Conservation (phyloP, 2,329 filamentous ascomycete genomes). For the Boeremia exigua region DNA sequence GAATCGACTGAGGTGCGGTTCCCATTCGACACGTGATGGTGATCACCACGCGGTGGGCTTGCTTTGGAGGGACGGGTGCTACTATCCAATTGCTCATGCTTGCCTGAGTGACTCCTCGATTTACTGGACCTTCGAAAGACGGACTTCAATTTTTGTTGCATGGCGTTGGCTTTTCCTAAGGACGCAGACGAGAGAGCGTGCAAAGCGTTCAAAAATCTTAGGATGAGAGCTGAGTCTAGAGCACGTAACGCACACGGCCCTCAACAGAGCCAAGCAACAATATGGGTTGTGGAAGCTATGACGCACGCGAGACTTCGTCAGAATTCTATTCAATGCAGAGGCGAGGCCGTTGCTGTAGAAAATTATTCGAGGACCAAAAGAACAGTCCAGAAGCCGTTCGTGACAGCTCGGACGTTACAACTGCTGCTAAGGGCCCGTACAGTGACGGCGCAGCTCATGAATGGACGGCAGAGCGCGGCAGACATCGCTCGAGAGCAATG, state of each 20-base stretch:
- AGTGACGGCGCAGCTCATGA: conserved; percentile 11
- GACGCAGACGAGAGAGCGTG: neutral
- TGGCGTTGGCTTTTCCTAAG: neutral
- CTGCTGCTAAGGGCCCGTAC: neutral
- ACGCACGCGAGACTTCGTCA: conserved; percentile 3
- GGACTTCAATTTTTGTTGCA: conserved; percentile 15
- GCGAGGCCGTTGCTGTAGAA: conserved; percentile 1
- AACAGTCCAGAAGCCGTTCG: conserved; percentile 15
- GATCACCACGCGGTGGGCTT: conserved; percentile 2
- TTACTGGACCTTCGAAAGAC: conserved; percentile 16
- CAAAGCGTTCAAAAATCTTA: neutral
- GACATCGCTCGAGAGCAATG: neutral
- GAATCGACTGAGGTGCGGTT: conserved; percentile 8
- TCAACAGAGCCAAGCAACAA: neutral
- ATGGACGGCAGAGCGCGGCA: neutral
- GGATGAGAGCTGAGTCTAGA: neutral
- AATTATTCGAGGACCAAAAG: conserved; percentile 1
- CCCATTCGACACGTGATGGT: neutral
- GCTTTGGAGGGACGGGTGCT: neutral
- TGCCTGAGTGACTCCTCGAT: neutral
- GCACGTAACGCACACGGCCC: neutral
- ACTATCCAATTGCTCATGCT: neutral
- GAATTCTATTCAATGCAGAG: neutral
- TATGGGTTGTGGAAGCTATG: conserved; percentile 1
- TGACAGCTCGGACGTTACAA: conserved; percentile 7